phyloP scores from a whole-genome alignment of 2,329 filamentous ascomycete species.

The Sphaerostilbella broomeana region DNA sequence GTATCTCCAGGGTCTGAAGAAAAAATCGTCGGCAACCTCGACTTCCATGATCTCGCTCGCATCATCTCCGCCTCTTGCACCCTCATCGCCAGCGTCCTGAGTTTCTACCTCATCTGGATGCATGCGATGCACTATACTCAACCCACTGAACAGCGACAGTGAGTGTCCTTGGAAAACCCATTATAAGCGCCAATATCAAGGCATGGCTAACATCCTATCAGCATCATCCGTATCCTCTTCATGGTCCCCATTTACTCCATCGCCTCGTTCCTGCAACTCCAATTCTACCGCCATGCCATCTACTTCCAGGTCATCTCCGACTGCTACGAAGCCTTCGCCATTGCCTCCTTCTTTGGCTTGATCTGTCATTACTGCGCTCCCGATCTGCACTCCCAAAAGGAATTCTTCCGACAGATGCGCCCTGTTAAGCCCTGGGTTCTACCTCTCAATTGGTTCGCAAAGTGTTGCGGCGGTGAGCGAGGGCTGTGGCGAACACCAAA shows the following conservation, averaged over 20 bases:
- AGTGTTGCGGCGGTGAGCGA: slow-evolving; percentile 61
- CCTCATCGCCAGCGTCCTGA: slow-evolving; percentile 44
- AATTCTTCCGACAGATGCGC: slow-evolving; percentile 65
- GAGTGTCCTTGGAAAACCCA: slow-evolving; percentile 22
- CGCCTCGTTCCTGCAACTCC: slow-evolving; percentile 66
- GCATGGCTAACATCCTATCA: slow-evolving; percentile 25
- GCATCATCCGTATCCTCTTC: slow-evolving; percentile 80
- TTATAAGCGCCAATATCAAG: neutral
- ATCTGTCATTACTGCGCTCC: slow-evolving; percentile 76
- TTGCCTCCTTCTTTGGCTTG: slow-evolving; percentile 78
- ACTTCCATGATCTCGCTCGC: slow-evolving; percentile 49
- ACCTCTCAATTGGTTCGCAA: slow-evolving; percentile 64
- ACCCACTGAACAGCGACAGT: slow-evolving; percentile 54
- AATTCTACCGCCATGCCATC: slow-evolving; percentile 68
- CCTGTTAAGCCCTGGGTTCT: slow-evolving; percentile 66
- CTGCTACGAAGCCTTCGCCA: slow-evolving; percentile 85
- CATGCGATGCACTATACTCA: slow-evolving; percentile 57
- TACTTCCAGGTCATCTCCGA: slow-evolving; percentile 78
- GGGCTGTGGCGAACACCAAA: slow-evolving; percentile 67
- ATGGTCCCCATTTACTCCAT: slow-evolving; percentile 79
- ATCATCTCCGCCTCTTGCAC: slow-evolving; percentile 44
- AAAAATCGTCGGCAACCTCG: slow-evolving; percentile 40
- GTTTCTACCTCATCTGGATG: slow-evolving; percentile 51
- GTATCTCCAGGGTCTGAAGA: slow-evolving; percentile 40
- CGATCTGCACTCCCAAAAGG: slow-evolving; percentile 71